Percentiles rank a stretch among this genome's conserved stretches.
Conservation (phyloP, 495 filamentous ascomycete genomes). For the Neurospora sp. region DNA sequence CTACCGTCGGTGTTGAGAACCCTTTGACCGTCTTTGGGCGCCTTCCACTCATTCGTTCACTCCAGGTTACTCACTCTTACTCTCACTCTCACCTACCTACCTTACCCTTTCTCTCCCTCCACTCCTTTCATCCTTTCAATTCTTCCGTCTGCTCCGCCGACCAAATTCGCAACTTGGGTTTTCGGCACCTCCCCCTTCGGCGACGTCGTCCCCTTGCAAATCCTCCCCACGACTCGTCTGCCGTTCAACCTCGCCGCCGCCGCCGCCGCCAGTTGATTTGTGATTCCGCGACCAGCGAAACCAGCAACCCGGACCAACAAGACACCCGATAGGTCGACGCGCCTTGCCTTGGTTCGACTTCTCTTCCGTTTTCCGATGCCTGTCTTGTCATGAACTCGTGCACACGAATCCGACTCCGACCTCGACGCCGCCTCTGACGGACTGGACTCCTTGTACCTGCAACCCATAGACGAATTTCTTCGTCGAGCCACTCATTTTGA, state of each 20-base stretch:
- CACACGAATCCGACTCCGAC: constrained; percentile 12
- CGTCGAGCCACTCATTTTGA: constrained; percentile 41
- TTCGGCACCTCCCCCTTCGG: constrained; percentile 6
- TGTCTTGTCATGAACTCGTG: constrained; percentile 23
- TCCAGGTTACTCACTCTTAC: constrained; percentile 11
- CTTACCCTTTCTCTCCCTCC: constrained; percentile 10
- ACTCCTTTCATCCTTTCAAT: constrained; percentile 3
- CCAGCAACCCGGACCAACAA: constrained; percentile 1
- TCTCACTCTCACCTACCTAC: constrained; percentile 10
- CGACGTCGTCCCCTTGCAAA: constrained; percentile 23
- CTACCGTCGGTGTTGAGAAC: not conserved
- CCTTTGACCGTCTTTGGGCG: constrained; percentile 7
- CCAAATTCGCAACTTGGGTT: not conserved
- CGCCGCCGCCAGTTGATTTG: constrained; percentile 5
- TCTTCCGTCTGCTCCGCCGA: constrained; percentile 6
- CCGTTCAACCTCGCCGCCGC: constrained; percentile 7
- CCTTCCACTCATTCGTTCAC: constrained; percentile 1
- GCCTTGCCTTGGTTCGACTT: constrained; percentile 1
- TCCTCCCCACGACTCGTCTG: constrained; percentile 20
- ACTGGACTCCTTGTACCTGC: constrained; percentile 5
- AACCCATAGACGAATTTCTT: constrained; percentile 19
- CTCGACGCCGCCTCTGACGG: constrained; percentile 17
- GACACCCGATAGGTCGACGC: constrained; percentile 14
- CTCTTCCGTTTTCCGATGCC: constrained; percentile 17
- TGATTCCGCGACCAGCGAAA: not conserved